Evolutionary conservation across 345 rosid species (phyloP).

Genomic region (Zanthoxylum bungeanum): DNA sequence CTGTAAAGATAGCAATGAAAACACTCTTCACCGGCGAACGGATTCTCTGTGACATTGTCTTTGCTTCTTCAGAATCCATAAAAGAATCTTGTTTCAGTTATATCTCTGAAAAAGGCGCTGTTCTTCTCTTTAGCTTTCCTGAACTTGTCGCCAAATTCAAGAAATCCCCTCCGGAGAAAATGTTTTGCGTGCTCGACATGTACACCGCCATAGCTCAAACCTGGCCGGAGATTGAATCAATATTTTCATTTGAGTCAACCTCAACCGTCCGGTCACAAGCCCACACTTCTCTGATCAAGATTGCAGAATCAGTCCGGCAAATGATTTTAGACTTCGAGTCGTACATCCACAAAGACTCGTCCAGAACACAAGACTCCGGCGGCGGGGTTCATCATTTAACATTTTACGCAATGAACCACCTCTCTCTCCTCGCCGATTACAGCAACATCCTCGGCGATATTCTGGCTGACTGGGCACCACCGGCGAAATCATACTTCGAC

Average conservation of each 20-base stretch:
- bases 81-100: conserved; percentile 66
- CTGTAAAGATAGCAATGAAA: conserved; percentile 45
- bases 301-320: conserved; percentile 38
- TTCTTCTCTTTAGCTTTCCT: conserved; percentile 55
- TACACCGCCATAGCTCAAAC: conserved; percentile 38
- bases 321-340: too few relatives aligned
- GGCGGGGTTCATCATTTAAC: conserved; percentile 60
- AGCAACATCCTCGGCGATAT: too few relatives aligned
- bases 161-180: conserved; percentile 47
- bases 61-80: conserved; percentile 50
- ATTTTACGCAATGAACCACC: conserved; percentile 44
- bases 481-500: conserved; percentile 34
- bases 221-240: conserved; percentile 44
- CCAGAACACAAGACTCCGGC: conserved; percentile 37
- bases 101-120: conserved; percentile 60
- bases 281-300: conserved; percentile 37
- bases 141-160: conserved; percentile 46
- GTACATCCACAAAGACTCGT: conserved; percentile 47
- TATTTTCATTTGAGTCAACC: conserved; percentile 46
- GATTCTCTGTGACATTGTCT: conserved; percentile 63
- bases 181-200: conserved; percentile 58
- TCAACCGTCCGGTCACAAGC: conserved; percentile 47
- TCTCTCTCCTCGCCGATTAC: conserved; percentile 51
- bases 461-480: conserved; percentile 38
- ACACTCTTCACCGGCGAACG: conserved; percentile 63